Base-by-base conservation (phyloP, 1,284 basidiomycete genomes). In the Thecaphora thlaspeos region DNA sequence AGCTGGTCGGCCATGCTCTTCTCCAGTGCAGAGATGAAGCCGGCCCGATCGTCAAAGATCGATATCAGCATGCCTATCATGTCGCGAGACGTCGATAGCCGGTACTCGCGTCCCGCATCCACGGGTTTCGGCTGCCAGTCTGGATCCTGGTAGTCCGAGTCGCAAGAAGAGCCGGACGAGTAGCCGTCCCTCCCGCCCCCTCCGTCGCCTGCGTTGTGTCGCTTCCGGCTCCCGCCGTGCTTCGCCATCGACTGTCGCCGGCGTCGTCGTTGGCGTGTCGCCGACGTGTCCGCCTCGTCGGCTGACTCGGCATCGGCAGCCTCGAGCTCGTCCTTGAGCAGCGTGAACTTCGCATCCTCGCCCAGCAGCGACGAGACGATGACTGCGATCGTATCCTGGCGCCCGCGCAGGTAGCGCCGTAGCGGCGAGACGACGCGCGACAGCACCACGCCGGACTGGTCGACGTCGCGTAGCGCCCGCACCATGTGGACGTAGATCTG, bases 401-500 rank as follows among this genome's bases (percentile, higher is more conserved):
- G 59, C 10, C 50, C 57, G 15, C 75, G 70, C 37, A 76, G 57
- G 32, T 73, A 75, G 12, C 53, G 43, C 19, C 73, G 55, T 3
- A 76, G 46, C 7, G 73, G 69, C n/a, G 68, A 68, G 14, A 71
- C 68, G 37, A 75, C 63, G 17, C 65, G 68, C 14, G 71, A 73
- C 3, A 98, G 81, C 3, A 98, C 81, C 0, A 97, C 92, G 0
- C 93, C 93, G 0, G 87, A 87, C 1, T 92, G 90, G 76, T 98
- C 94, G 24, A 98, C 81, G 41, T 93, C 85, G 1, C 93, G 86
- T 15, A 98, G 80, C 70, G 90, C 91, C 61, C 88, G 87, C 71
- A 99, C 96, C 1, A 91, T 92, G 2, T 88, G 87, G n/a, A 97
- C 90, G 78, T 98, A 98, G 82, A 91, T 88, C 2, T 86, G 82